Conservation (phyloP, 176 grass and related monocot genomes). For the Chloris gayana region DNA sequence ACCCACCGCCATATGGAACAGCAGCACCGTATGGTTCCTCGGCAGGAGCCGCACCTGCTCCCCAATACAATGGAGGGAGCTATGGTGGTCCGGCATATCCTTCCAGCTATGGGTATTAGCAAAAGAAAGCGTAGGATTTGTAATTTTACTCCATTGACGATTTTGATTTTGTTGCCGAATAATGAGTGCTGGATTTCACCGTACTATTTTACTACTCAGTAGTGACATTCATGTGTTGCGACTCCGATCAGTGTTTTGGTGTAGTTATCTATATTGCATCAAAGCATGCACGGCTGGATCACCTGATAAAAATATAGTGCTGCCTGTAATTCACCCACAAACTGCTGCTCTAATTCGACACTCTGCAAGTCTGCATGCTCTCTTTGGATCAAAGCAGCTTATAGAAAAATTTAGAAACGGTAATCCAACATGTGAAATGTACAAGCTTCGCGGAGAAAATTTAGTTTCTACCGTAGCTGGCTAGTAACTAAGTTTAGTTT, state of each 20-base stretch:
- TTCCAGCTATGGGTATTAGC: constrained; percentile 72
- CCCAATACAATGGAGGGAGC: constrained; percentile 36
- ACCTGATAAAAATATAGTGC: background rate
- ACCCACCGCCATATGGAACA: constrained; percentile 57
- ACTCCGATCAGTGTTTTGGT: background rate
- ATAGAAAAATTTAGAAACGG: background rate
- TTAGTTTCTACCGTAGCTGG: too few relatives aligned
- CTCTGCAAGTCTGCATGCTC: background rate
- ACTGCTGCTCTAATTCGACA: background rate
- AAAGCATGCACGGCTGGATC: background rate
- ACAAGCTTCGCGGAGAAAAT: too few relatives aligned
- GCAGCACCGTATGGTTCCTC: constrained; percentile 50
- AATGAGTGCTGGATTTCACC: constrained; percentile 15
- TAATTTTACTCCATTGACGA: background rate
- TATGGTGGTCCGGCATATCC: constrained; percentile 61
- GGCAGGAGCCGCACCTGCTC: constrained; percentile 23
- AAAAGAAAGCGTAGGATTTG: background rate
- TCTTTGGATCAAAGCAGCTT: background rate
- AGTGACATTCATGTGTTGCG: background rate
- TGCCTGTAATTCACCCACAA: background rate
- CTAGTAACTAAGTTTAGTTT: too few relatives aligned
- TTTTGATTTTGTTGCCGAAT: background rate
- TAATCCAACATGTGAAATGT: too few relatives aligned
- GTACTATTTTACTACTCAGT: background rate
- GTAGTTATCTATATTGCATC: too few relatives aligned